Percentiles rank a stretch among this genome's conserved stretches.
phyloP scores from a whole-genome alignment of 176 grass and related monocot genomes.

The Thinopyrum elongatum region DNA sequence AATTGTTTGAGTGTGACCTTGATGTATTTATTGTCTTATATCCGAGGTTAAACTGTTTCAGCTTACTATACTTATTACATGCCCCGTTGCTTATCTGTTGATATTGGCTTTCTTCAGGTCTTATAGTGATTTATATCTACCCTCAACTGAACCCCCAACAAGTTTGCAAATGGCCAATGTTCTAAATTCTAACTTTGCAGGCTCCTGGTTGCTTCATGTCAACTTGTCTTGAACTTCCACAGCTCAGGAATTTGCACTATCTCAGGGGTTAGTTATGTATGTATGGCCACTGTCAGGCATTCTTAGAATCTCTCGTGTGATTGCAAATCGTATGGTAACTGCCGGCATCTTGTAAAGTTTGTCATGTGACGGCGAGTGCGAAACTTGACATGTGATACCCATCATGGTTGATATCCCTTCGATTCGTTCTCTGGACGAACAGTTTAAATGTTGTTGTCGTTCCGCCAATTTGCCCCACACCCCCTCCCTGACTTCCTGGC shows the following conservation, averaged over 20 bases:
- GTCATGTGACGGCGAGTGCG: background rate
- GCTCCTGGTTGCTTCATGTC: background rate
- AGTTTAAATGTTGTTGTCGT: too few species aligned
- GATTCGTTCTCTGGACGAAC: background rate
- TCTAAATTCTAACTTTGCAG: background rate
- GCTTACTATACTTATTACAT: background rate
- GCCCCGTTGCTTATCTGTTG: background rate
- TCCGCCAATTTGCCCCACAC: too few species aligned
- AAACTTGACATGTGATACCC: background rate
- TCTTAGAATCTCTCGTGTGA: background rate
- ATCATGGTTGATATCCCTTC: background rate
- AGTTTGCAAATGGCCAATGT: background rate
- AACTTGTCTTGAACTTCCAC: background rate
- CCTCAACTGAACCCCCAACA: background rate
- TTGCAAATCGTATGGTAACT: background rate
- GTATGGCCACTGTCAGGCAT: background rate
- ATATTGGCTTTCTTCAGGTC: background rate
- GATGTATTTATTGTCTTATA: background rate
- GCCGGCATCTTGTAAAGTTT: background rate
- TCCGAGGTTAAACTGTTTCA: background rate
- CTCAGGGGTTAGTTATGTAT: background rate
- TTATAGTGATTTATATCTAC: background rate
- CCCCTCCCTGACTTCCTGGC: too few species aligned
- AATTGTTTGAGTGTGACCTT: background rate
- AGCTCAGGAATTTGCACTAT: background rate